Evolutionary conservation across 768 basidiomycete genomes (phyloP).

Genomic region (Tylopilus intermedius): DNA sequence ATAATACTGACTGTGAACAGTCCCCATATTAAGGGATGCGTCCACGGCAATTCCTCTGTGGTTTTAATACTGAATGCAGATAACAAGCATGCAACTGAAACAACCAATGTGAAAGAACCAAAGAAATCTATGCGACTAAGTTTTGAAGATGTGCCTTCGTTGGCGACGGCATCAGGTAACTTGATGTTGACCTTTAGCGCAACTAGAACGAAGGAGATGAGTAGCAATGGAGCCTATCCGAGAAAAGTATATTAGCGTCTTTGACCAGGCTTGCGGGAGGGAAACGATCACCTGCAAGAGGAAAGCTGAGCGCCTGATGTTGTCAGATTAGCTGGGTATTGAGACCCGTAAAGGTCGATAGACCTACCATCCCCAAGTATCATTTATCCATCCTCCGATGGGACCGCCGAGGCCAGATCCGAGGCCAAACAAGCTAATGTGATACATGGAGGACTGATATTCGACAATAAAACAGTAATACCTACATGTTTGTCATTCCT

Average conservation of each 20-base stretch:
- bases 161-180: slow-evolving; percentile 62
- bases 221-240: slow-evolving; percentile 67
- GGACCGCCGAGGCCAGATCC: slow-evolving; percentile 81
- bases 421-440: slow-evolving; percentile 68
- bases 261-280: neutral
- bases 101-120: slow-evolving; percentile 77
- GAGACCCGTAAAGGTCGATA: neutral
- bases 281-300: slow-evolving; percentile 61
- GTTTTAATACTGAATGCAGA: slow-evolving; percentile 75
- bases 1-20: slow-evolving; percentile 56
- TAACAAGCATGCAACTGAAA: slow-evolving; percentile 62
- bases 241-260: slow-evolving; percentile 12
- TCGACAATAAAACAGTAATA: neutral
- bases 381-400: slow-evolving; percentile 80
- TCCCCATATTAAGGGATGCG: slow-evolving; percentile 64
- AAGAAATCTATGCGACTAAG: slow-evolving; percentile 78
- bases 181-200: slow-evolving; percentile 72
- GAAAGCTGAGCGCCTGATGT: slow-evolving; percentile 76
- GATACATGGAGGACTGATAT: slow-evolving; percentile 9
- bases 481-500: slow-evolving; percentile 84
- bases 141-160: slow-evolving; percentile 56
- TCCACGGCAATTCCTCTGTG: slow-evolving; percentile 75
- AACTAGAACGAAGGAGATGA: slow-evolving; percentile 67
- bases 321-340: slow-evolving; percentile 6
- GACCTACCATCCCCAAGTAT: slow-evolving; percentile 77